A percentile compares a stretch with the other conserved stretches of the same genome.
phyloP scores from a whole-genome alignment of 2,329 filamentous ascomycete genomes.

The Fonsecaea monophora region DNA sequence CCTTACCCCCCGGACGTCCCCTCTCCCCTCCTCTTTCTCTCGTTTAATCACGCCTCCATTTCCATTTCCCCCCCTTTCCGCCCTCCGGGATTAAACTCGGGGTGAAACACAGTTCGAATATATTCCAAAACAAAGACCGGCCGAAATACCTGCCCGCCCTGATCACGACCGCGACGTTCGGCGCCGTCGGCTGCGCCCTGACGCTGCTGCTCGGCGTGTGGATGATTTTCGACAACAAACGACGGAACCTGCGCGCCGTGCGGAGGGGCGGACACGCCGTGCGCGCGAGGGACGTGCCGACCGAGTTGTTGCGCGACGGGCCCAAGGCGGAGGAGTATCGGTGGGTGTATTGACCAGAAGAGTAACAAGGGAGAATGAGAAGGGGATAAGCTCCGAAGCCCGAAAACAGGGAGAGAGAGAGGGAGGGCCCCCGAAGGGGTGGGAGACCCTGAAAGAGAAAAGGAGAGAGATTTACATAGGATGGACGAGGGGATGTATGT shows the following conservation, averaged over 20 bases:
- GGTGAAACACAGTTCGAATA: conserved; percentile 59
- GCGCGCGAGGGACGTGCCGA: conserved; percentile 64
- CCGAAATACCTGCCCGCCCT: conserved; percentile 72
- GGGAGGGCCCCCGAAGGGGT: too few relatives aligned
- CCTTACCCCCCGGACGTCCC: too few relatives aligned
- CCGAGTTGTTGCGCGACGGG: conserved; percentile 55
- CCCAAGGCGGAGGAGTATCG: conserved; percentile 21
- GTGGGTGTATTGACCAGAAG: conserved; percentile 34
- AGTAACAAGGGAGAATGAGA: too few relatives aligned
- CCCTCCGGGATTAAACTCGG: too few relatives aligned
- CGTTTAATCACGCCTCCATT: too few relatives aligned
- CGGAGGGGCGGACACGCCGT: conserved; percentile 56
- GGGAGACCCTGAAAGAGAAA: too few relatives aligned
- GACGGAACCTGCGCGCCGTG: conserved; percentile 61
- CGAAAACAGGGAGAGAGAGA: too few relatives aligned
- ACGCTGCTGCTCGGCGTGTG: conserved; percentile 65
- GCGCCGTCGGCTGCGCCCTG: conserved; percentile 63
- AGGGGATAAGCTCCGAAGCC: background rate
- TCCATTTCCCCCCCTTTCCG: too few relatives aligned
- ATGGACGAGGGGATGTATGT: too few relatives aligned
- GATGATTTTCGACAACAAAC: conserved; percentile 70
- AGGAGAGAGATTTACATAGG: too few relatives aligned
- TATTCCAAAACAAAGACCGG: conserved; percentile 68
- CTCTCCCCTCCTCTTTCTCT: too few relatives aligned
- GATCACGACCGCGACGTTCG: conserved; percentile 69